A percentile compares a stretch with the other conserved stretches of the same genome.
Conservation (phyloP, 257 asterid genomes). For the Perilla frutescens region DNA sequence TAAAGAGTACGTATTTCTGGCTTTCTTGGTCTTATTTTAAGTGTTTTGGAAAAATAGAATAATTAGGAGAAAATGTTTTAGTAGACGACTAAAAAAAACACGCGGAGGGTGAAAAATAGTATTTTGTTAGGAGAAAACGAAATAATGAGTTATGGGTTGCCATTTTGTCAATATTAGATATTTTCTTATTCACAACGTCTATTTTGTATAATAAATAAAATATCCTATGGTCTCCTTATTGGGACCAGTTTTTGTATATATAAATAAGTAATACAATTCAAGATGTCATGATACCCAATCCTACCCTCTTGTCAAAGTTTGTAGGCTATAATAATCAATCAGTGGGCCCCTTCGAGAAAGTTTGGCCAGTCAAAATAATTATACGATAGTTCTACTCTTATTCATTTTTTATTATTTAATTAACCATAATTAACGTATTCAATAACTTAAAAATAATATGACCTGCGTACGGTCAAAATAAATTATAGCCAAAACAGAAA, state of each 20-base stretch:
- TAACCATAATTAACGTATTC: too few species aligned
- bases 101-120: neutral
- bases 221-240: neutral
- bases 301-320: conserved; percentile 12
- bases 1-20: too few species aligned
- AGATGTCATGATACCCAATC: neutral
- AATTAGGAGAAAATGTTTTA: neutral
- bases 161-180: neutral
- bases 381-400: neutral
- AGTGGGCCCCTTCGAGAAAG: neutral
- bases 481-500: neutral
- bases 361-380: conserved; percentile 16
- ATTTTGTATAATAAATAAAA: neutral
- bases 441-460: too few species aligned
- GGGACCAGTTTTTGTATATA: neutral
- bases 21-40: too few species aligned
- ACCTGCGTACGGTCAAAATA: neutral
- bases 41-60: neutral
- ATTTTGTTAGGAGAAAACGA: neutral
- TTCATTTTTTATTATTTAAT: too few species aligned
- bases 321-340: conserved; percentile 26
- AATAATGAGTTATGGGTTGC: neutral
- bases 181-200: neutral
- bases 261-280: neutral
- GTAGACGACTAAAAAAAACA: neutral